These are phyloP conservation scores for Penstemon eatonii DNA, from an alignment of 257 asterid genomes.

Conservation along the genomic window DNA sequence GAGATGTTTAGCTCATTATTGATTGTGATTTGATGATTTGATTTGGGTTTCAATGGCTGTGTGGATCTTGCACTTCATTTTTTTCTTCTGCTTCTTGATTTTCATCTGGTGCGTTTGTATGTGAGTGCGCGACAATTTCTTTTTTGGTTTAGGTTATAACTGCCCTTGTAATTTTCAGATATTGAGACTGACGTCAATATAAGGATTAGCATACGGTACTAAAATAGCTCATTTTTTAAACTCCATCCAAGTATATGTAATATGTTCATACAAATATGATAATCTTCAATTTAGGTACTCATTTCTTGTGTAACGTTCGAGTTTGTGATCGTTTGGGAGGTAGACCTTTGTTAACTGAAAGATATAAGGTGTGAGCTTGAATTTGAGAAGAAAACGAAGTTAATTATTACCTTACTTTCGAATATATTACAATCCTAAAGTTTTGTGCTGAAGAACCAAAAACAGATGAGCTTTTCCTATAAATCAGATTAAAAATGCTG, in stretches of 20 bases:
- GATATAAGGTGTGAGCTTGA: slow-evolving; percentile 5
- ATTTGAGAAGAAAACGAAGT: neutral
- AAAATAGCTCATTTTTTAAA: neutral
- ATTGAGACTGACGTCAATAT: neutral
- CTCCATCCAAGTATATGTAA: neutral
- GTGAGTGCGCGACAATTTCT: neutral
- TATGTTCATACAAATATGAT: neutral
- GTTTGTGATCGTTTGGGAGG: slow-evolving; percentile 14
- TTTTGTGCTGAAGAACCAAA: neutral
- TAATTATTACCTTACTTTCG: neutral
- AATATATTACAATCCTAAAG: neutral
- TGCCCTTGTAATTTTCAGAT: neutral
- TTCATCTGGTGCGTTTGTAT: slow-evolving; percentile 9
- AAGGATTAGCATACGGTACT: neutral
- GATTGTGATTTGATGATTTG: neutral
- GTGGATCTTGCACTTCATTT: slow-evolving; percentile 10
- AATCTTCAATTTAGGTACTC: neutral
- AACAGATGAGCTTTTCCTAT: neutral
- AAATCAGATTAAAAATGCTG: too few species aligned
- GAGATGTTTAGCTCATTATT: slow-evolving; percentile 4
- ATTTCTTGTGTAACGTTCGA: neutral
- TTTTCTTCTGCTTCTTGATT: slow-evolving; percentile 28
- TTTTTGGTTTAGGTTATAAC: neutral
- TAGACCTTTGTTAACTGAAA: neutral
- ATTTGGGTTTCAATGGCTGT: slow-evolving; percentile 1